phyloP scores from a whole-genome alignment of 2,329 filamentous ascomycete species.

The Penicillium brevicompactum region DNA sequence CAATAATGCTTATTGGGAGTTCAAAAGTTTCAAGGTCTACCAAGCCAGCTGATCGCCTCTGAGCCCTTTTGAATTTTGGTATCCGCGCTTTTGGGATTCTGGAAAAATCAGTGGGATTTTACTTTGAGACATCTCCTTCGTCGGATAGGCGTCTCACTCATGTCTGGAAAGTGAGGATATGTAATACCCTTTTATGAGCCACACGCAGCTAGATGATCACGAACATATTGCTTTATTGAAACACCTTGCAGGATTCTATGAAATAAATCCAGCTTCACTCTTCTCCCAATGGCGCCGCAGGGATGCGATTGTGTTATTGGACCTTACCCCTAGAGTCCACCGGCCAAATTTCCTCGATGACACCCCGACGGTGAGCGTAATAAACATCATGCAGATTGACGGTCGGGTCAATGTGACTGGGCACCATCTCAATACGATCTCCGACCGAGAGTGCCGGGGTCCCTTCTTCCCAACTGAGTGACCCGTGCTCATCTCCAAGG shows the following conservation, averaged over 20 bases:
- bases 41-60: slow-evolving; percentile 28
- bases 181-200: not conserved
- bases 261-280: too few relatives aligned
- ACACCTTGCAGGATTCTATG: not conserved
- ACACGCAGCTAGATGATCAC: not conserved
- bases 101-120: not conserved
- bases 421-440: slow-evolving; percentile 55
- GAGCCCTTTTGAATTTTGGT: not conserved
- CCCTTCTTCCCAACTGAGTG: slow-evolving; percentile 49
- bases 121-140: not conserved
- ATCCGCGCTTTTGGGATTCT: not conserved
- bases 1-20: slow-evolving; percentile 66
- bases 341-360: slow-evolving; percentile 55
- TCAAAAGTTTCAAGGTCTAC: slow-evolving; percentile 64
- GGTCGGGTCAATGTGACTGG: slow-evolving; percentile 58
- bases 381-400: slow-evolving; percentile 57
- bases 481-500: slow-evolving; percentile 55
- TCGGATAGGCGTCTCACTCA: not conserved
- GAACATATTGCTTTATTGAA: not conserved
- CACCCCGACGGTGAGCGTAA: slow-evolving; percentile 51
- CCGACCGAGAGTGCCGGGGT: slow-evolving; percentile 45
- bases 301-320: slow-evolving; percentile 40
- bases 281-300: too few relatives aligned
- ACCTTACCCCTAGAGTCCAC: slow-evolving; percentile 56
- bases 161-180: not conserved